phyloP scores from a whole-genome alignment of 352 stramenopile species.

The Globisporangium recalcitrans region DNA sequence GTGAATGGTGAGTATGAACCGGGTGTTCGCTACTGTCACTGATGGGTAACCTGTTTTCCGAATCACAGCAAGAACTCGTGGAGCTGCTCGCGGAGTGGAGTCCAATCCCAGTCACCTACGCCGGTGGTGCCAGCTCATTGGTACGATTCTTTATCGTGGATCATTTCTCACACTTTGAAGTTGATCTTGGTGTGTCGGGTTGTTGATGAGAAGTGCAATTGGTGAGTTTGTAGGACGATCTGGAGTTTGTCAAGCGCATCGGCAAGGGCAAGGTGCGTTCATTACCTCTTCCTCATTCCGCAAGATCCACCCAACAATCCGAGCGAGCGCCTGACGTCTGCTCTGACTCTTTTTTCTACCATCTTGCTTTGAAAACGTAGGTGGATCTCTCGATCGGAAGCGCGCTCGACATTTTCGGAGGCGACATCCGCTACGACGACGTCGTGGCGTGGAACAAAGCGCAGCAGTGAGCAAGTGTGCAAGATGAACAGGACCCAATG shows the following conservation, averaged over 20 bases:
- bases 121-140: conserved; percentile 90
- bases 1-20: neutral
- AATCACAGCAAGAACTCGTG: conserved; percentile 91
- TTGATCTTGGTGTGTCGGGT: neutral
- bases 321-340: neutral
- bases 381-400: conserved; percentile 98
- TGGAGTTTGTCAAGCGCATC: conserved; percentile 92
- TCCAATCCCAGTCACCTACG: conserved; percentile 96
- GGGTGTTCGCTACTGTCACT: too few relatives aligned
- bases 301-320: neutral
- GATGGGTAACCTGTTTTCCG: neutral
- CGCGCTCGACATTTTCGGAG: conserved; percentile 96
- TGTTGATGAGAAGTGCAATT: neutral
- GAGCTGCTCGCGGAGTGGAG: conserved; percentile 88
- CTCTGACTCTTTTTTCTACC: neutral
- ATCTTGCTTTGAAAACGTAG: conserved; percentile 15
- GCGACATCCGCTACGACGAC: conserved; percentile 90
- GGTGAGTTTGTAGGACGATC: conserved; percentile 65
- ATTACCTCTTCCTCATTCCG: neutral
- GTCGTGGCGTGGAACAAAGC: conserved; percentile 89
- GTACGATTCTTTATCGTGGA: conserved; percentile 22
- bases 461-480: conserved; percentile 8
- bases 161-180: neutral
- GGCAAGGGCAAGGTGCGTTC: conserved; percentile 78
- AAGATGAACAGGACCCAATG: too few relatives aligned